Evolutionary conservation across 108 stramenopile genomes (phyloP), one percentile per base, ranked within the genome.

Genomic region (Mediolabrus comicus): DNA sequence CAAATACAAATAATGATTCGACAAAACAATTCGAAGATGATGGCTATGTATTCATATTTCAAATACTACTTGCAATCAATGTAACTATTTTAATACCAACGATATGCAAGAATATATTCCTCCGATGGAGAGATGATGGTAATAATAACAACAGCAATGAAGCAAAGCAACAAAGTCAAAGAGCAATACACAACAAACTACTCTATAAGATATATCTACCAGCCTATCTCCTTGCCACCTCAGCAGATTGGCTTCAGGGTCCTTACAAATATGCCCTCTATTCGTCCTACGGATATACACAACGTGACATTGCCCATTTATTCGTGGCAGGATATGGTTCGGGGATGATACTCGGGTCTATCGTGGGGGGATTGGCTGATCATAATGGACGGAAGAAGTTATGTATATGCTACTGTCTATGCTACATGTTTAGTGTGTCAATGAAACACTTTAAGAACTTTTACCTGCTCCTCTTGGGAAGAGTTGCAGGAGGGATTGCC

Each of bases 241-340:
- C 86, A 16, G 88, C 90, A 7, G 98, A 99, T 80, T 99, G 98
- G 98, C 80, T 98, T 19, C 98, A 99, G 79, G 98, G 98, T 19
- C 97, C 98, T 6, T 96, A 98, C 80, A 95, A 98, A 49, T 99
- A 99, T 80, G 96, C 96, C 0, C 92, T 99, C n/a, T 99, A 99
- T 73, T 80, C 78, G 26, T 73, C 86, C 24, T 95, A 96, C 67
- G 95, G 95, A 22, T 98, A 90, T 69, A 59, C 77, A 17, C 86
- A 94, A 65, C 80, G 83, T 26, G 84, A 91, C 19, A 97, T 96
- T 75, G 93, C 93, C 22, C 79, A 87, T 51, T 83, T 95, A 1
- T 95, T 92, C 77, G 92, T 91, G 1, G 92, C 84, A 0, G 95
- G 93, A 11, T 94, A 93, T 74, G 92, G 92, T 16, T 83, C 80